Base-by-base conservation (phyloP, 1,284 basidiomycete species). In the Puccinia horiana region DNA sequence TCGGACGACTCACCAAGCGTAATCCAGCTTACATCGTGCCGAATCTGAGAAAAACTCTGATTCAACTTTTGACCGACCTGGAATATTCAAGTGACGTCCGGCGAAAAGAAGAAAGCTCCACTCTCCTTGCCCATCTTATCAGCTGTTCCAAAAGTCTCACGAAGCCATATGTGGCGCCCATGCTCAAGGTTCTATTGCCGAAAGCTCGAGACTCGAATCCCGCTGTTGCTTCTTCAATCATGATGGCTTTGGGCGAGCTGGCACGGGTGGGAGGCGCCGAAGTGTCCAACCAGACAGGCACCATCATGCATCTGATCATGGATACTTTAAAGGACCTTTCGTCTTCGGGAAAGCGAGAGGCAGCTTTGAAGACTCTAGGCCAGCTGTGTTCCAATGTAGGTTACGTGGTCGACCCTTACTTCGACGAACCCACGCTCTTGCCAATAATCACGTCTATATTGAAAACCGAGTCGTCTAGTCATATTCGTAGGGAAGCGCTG, bases 21-120 rank as follows among this genome's bases (percentile, higher is more conserved):
- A 99, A 99, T 85, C 97, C 97, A 0, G 97, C 97, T 52, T 98
- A 98, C 88, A 96, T 99, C 47, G 98, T 99, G 93, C 96, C 97
- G 3, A 96, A 95, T 8, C 88, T 99, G 54, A 91, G 97, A 76
- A 99, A 99, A 87, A 93, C 96, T 1, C 89, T 99, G 81, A 98
- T 99, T 83, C 96, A 99, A 87, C 91, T 99, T 11, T 89, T 99
- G 78, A 99, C 97, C 0, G 97, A 99, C 88, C 89, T 99, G 70
- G 96, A 99, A 88, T 99, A 98, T 86, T 95, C 96, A 3, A 96
- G 93, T 61, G 83, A 93, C 91, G 94, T 92, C 85, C 92, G 95
- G 78, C 89, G 89, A 84, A 90, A 90, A 82, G 97, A 99, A 87
- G 95, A 98, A 85, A 95, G 94, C 85, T 95, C 95, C 4, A 92